These are phyloP conservation scores for Chaetomidium leptoderma DNA, from an alignment of 495 filamentous ascomycete species.

Conservation along the genomic window DNA sequence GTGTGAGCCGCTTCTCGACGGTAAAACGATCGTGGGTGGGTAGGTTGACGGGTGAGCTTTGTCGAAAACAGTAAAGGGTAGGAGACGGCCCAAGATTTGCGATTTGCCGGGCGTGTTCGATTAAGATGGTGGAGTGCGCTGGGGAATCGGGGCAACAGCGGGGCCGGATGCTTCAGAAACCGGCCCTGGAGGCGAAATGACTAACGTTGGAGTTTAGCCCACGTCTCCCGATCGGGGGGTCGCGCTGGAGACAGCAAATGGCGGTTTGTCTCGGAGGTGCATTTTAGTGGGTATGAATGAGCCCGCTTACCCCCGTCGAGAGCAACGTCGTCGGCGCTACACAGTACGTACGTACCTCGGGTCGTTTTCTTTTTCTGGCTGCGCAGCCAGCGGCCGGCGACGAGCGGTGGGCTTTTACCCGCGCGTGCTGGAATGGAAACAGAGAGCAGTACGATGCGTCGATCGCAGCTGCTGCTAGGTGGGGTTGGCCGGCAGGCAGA, in stretches of 20 bases:
- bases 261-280: neutral
- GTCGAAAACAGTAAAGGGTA: neutral
- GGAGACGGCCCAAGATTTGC: neutral
- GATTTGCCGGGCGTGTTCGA: neutral
- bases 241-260: neutral
- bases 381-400: neutral
- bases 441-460: neutral
- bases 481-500: neutral
- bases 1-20: neutral
- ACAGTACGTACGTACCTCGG: too few relatives aligned
- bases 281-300: too few relatives aligned
- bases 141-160: slow-evolving; percentile 8
- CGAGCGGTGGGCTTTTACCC: too few relatives aligned
- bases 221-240: neutral
- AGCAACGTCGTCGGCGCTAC: too few relatives aligned
- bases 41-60: neutral
- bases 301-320: too few relatives aligned
- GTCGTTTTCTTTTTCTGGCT: neutral
- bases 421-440: slow-evolving; percentile 5
- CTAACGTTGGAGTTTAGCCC: slow-evolving; percentile 8
- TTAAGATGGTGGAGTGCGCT: neutral
- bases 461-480: neutral
- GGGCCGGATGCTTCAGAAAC: slow-evolving; percentile 3
- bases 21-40: neutral
- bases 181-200: slow-evolving; percentile 12